Conservation (phyloP, 2,329 filamentous ascomycete genomes). For the Fusarium pseudoanthophilum region DNA sequence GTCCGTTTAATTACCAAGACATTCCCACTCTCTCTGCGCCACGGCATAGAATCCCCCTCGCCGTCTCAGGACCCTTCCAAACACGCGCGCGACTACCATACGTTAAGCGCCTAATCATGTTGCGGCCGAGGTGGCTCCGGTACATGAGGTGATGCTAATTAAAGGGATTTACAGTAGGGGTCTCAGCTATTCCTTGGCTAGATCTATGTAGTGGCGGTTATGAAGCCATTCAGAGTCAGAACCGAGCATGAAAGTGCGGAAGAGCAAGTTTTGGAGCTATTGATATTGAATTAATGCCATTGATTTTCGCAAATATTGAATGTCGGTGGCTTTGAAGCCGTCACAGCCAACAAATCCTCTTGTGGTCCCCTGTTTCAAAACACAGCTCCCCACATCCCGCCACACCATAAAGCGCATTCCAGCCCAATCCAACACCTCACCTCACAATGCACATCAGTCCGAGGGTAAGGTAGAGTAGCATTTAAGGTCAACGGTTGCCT, state of each 20-base stretch:
- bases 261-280: constrained; percentile 1
- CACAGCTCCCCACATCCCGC: constrained; percentile 21
- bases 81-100: constrained; percentile 41
- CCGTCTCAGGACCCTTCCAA: constrained; percentile 27
- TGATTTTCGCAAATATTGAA: not conserved
- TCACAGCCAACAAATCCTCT: constrained; percentile 13
- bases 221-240: not conserved
- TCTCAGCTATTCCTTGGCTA: not conserved
- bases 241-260: not conserved
- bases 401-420: constrained; percentile 3
- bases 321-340: not conserved
- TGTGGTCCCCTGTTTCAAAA: constrained; percentile 28
- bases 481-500: not conserved
- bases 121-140: not conserved
- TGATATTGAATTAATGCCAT: not conserved
- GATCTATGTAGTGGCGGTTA: constrained; percentile 6
- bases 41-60: constrained; percentile 1
- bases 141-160: not conserved
- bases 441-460: not conserved
- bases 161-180: constrained; percentile 12
- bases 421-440: not conserved
- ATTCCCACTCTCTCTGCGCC: not conserved
- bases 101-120: constrained; percentile 15
- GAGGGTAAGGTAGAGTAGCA: not conserved
- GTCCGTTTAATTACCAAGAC: constrained; percentile 21